Evolutionary conservation across 306 rosid genomes (phyloP).

Genomic region (Cicer arietinum): DNA sequence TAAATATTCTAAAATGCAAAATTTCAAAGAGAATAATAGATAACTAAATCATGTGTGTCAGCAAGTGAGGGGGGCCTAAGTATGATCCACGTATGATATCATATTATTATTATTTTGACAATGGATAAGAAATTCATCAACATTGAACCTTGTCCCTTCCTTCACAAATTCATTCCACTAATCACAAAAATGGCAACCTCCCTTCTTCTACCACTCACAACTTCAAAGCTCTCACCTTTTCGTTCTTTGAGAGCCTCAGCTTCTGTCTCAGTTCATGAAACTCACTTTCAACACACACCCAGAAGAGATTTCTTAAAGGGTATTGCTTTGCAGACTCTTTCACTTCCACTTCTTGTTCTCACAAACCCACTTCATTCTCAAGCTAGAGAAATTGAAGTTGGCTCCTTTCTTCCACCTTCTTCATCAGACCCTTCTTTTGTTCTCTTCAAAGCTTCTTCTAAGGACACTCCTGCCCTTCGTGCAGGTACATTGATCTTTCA

Average conservation of each 20-base stretch:
- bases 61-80: background rate
- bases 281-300: conserved; percentile 31
- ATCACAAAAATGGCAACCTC: conserved; percentile 55
- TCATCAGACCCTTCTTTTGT: conserved; percentile 84
- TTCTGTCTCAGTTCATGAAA: conserved; percentile 33
- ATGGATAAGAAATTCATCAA: conserved; percentile 40
- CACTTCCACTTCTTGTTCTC: conserved; percentile 58
- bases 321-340: conserved; percentile 58
- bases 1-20: too few relatives aligned
- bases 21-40: too few relatives aligned
- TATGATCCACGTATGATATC: conserved; percentile 35
- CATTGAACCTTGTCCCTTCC: conserved; percentile 42
- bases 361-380: conserved; percentile 49
- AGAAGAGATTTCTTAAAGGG: conserved; percentile 76
- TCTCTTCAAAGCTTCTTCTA: conserved; percentile 79
- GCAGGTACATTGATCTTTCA: conserved; percentile 66
- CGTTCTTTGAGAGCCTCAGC: conserved; percentile 47
- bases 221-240: conserved; percentile 29
- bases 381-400: conserved; percentile 78
- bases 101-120: background rate
- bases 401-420: conserved; percentile 78
- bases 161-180: background rate
- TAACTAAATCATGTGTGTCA: too few relatives aligned
- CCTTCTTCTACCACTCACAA: conserved; percentile 35
- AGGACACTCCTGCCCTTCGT: conserved; percentile 97